Evolutionary conservation across 2,329 filamentous ascomycete genomes (phyloP).

Genomic region (Chrysoporthe puriensis): DNA sequence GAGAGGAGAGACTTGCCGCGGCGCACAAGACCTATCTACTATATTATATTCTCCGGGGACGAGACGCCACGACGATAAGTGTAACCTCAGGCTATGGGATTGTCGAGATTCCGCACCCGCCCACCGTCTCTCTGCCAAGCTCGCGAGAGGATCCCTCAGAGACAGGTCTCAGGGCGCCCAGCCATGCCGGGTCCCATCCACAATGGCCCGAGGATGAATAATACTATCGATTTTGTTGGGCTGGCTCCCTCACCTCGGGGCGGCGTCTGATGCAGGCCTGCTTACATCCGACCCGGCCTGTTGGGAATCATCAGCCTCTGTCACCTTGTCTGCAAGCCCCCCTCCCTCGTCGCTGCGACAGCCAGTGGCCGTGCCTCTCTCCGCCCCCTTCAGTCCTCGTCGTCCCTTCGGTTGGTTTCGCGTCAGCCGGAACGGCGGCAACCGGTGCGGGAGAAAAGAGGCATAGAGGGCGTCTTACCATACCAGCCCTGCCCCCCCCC

Average conservation of each 20-base stretch:
- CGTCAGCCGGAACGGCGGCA: constrained; percentile 1
- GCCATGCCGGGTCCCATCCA: neutral
- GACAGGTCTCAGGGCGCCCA: no score
- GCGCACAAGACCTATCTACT: neutral
- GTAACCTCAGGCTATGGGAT: neutral
- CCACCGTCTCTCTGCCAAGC: neutral
- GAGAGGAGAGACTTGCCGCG: neutral
- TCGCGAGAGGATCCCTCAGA: neutral
- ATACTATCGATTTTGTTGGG: neutral
- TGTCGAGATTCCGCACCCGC: neutral
- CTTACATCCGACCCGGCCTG: constrained; percentile 20
- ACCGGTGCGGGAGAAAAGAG: neutral
- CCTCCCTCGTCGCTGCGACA: no score
- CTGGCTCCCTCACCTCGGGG: constrained; percentile 13
- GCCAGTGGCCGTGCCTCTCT: neutral
- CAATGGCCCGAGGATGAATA: neutral
- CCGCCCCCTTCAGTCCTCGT: neutral
- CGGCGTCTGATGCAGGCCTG: constrained; percentile 6
- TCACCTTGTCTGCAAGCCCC: neutral
- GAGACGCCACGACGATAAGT: neutral
- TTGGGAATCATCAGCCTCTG: constrained; percentile 6
- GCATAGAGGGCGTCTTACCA: neutral
- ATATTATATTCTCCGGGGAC: neutral
- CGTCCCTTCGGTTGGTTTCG: neutral
- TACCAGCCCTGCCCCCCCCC: neutral